Evolutionary conservation across 2,329 filamentous ascomycete genomes (phyloP), one percentile per base, ranked within the genome.

Genomic region (Penicillium sp.): DNA sequence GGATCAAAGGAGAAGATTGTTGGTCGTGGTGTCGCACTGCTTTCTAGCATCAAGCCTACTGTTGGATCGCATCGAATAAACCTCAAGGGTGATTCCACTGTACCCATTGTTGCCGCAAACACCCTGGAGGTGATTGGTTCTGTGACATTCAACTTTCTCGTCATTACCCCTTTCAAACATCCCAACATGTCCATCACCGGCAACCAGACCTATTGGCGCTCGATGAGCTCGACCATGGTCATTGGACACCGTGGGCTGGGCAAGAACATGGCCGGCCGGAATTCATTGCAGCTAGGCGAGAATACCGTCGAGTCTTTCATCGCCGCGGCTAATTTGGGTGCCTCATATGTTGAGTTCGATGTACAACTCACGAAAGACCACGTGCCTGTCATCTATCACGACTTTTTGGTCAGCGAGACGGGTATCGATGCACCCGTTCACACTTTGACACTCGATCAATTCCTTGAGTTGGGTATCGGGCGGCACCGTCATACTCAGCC

Each of bases 291-390:
- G 70, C 80, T 99, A 1, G 95, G 94, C 56, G 94, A 99, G 74
- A 99, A 99, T 71, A 99, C 94, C 0, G 81, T 99, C 26, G 89
- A 85, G 52, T 97, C 94, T 0, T 99, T 99, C 74, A 96, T 97
- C 67, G 91, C 93, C 2, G 94, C 94, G 2, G 92, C 93, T 40
- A 97, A 97, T 62, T 75, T 99, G 47, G 94, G 94, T 8, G 94
- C 84, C 11, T 83, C 82, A 9, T 87, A 87, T 63, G 84, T 88
- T 34, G 85, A 88, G 64, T 84, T 84, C 67, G 94, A 99, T 70
- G 94, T 99, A 0, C 94, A 99, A 70, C 79, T 99, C 36, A 99
- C 94, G n/a, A 99, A 99, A 69, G 94, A 99, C 69, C 91, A 95
- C 66, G 91, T 99, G 1, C 94, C 94, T 0, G 93, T 99, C 61